Percentiles rank a stretch among this genome's conserved stretches.
Conservation (phyloP, 805 yeast species). For the Grigorovia jiainica region DNA sequence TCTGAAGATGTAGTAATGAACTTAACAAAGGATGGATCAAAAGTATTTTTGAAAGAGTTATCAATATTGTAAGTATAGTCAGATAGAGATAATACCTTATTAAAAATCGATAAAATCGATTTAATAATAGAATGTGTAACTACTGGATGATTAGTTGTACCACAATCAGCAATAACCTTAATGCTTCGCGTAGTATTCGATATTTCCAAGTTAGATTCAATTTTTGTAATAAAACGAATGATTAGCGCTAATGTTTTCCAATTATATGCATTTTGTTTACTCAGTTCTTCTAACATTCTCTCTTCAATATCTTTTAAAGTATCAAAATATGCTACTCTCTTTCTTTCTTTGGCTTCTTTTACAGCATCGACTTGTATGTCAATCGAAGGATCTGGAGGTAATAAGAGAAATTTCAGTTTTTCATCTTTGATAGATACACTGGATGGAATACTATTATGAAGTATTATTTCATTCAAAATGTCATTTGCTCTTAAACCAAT, state of each 20-base stretch:
- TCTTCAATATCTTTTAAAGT: slow-evolving; percentile 37
- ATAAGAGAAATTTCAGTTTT: slow-evolving; percentile 32
- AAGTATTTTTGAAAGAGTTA: slow-evolving; percentile 35
- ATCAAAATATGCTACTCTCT: slow-evolving; percentile 36
- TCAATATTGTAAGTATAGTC: slow-evolving; percentile 38
- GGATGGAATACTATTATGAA: slow-evolving; percentile 40
- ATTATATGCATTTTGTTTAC: slow-evolving; percentile 19
- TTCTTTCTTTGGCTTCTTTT: slow-evolving; percentile 51
- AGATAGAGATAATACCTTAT: slow-evolving; percentile 38
- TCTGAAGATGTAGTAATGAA: slow-evolving; percentile 35
- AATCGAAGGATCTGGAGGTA: slow-evolving; percentile 53
- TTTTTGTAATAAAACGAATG: slow-evolving; percentile 39
- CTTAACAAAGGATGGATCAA: slow-evolving; percentile 34
- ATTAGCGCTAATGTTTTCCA: slow-evolving; percentile 51
- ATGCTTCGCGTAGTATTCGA: slow-evolving; percentile 34
- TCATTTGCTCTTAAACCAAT: slow-evolving; percentile 47
- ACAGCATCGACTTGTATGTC: slow-evolving; percentile 52
- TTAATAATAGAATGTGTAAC: slow-evolving; percentile 50
- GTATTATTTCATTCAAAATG: slow-evolving; percentile 36
- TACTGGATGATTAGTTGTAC: slow-evolving; percentile 59
- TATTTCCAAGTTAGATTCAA: slow-evolving; percentile 48
- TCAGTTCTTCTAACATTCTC: slow-evolving; percentile 19
- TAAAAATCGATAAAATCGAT: slow-evolving; percentile 46
- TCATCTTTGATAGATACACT: slow-evolving; percentile 45
- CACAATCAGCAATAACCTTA: slow-evolving; percentile 35